Evolutionary conservation across 2,329 filamentous ascomycete species (phyloP), one percentile per base, ranked within the genome.

Genomic region (Trichoderma guizhouense): DNA sequence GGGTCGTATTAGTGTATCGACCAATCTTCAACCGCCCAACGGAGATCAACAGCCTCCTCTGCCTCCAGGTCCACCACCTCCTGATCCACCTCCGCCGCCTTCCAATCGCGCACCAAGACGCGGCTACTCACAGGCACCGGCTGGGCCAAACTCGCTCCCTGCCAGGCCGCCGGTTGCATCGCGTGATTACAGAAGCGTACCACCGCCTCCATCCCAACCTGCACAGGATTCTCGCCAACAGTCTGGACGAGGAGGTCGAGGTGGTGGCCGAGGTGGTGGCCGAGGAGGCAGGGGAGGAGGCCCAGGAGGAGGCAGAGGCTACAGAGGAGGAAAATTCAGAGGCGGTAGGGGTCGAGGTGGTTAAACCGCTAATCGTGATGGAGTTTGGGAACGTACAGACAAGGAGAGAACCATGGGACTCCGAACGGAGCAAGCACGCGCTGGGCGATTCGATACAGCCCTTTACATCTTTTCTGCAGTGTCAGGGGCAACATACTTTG

Each of bases 1-100:
- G 11, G 82, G 82, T 9, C 79, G 79, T 71, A 83, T 84, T 72
- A 81, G 80, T 39, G 76, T 84, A 78, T 78, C 82, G 5, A 82
- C 79, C 75, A 83, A 83, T 72, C 81, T 84, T 53, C 81, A 82
- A 75, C 78, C 83, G 75, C 81, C 81, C 21, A 74, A 75, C 64
- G 72, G 71, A 55, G 71, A 74, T 7, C 74, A 71, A 34, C 80
- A 81, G 72, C 82, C 82, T 72, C 82, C 82, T 61, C 79, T 83
- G 26, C 82, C 82, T 71, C 78, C 80, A n/a, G 81, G 81, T 47
- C 82, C 80, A 55, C 81, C 81, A 57, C 81, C 81, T 51, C 64
- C 78, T 14, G 75, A 77, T 18, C 73, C 75, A 4, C 73, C 74
- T 21, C 74, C 74, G 70, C 74, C 76, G 43, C 76, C 78, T n/a